Percentiles rank a stretch among this genome's conserved stretches.
These are phyloP conservation scores for Botrytis squamosa DNA, from an alignment of 2,329 filamentous ascomycete species.

Conservation along the genomic window DNA sequence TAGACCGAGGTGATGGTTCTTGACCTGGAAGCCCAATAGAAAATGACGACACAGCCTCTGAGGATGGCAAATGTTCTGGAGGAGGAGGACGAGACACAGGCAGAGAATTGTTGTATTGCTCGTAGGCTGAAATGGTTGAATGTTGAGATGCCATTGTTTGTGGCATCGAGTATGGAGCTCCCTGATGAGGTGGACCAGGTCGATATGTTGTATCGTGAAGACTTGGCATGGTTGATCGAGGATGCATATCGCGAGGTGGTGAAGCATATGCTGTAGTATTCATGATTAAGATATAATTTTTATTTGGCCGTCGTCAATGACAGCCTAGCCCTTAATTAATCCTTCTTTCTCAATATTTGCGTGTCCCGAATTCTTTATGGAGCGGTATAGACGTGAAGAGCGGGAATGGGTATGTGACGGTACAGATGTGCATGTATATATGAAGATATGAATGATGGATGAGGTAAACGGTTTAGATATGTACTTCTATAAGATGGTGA, in stretches of 20 bases:
- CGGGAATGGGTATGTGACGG: neutral
- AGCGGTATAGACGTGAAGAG: neutral
- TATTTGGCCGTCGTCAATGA: neutral
- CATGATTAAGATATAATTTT: conserved; percentile 8
- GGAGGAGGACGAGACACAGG: conserved; percentile 27
- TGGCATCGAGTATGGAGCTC: conserved; percentile 30
- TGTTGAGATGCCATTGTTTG: conserved; percentile 26
- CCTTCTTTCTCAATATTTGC: neutral
- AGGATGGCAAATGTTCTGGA: conserved; percentile 27
- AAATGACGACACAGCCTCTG: conserved; percentile 25
- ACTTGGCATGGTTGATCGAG: conserved; percentile 24
- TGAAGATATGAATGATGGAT: neutral
- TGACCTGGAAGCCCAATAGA: conserved; percentile 25
- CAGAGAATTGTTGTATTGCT: conserved; percentile 23
- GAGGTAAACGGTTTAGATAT: neutral
- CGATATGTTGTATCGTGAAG: conserved; percentile 27
- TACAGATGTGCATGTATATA: neutral
- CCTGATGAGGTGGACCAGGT: conserved; percentile 22
- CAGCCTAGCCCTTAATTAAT: neutral
- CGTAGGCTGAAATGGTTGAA: conserved; percentile 27
- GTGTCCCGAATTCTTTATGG: neutral
- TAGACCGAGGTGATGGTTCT: conserved; percentile 29
- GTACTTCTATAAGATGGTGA: conserved; percentile 10
- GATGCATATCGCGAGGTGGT: conserved; percentile 28
- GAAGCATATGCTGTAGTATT: conserved; percentile 34